Evolutionary conservation across 768 basidiomycete genomes (phyloP).

Genomic region (Amanita subjunquillea): DNA sequence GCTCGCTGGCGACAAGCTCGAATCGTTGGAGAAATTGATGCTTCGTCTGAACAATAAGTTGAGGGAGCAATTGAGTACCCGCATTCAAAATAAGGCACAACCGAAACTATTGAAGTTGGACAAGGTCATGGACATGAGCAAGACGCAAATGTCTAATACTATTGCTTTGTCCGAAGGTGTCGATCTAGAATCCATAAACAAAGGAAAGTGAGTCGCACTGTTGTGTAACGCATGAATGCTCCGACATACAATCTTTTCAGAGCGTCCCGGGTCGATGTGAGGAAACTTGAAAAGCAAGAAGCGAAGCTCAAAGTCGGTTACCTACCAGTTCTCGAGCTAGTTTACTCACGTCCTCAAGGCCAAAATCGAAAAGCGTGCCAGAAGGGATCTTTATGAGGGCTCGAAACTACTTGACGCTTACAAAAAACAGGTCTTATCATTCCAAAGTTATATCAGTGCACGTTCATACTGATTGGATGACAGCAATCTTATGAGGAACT

Average conservation of each 20-base stretch:
- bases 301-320: slow-evolving; percentile 74
- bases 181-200: slow-evolving; percentile 86
- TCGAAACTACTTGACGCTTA: slow-evolving; percentile 90
- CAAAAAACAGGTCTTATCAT: slow-evolving; percentile 63
- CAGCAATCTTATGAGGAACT: slow-evolving; percentile 98
- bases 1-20: slow-evolving; percentile 50
- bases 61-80: slow-evolving; percentile 49
- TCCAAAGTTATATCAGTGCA: neutral
- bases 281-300: slow-evolving; percentile 94
- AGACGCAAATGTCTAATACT: slow-evolving; percentile 68
- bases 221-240: slow-evolving; percentile 9
- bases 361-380: slow-evolving; percentile 94
- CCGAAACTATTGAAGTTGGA: slow-evolving; percentile 70
- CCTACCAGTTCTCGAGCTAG: neutral
- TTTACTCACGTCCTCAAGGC: slow-evolving; percentile 36
- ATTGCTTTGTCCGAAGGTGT: slow-evolving; percentile 76
- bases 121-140: slow-evolving; percentile 84
- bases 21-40: slow-evolving; percentile 61
- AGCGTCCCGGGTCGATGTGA: slow-evolving; percentile 87
- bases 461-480: neutral
- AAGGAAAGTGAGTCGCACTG: slow-evolving; percentile 66
- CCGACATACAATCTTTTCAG: slow-evolving; percentile 25
- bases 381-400: slow-evolving; percentile 88
- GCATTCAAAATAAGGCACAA: slow-evolving; percentile 47
- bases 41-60: slow-evolving; percentile 48